Evolutionary conservation across 2,329 filamentous ascomycete genomes (phyloP).

Genomic region (Calycina herbarum): DNA sequence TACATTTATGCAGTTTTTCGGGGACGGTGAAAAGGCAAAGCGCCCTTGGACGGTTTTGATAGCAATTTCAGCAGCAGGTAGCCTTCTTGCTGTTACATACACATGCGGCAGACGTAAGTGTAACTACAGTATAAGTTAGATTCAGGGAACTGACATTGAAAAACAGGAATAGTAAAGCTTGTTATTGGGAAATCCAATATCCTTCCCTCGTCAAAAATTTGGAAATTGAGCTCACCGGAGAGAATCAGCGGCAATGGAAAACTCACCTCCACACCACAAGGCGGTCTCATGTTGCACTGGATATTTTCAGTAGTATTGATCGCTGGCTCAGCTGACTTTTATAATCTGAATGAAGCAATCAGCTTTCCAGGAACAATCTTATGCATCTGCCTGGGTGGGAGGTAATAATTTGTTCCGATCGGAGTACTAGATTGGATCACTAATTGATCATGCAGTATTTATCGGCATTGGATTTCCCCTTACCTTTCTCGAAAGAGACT

Average conservation of each 20-base stretch:
- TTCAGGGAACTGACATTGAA: not conserved
- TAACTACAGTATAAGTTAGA: not conserved
- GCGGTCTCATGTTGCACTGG: conserved; percentile 3
- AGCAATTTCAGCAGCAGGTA: conserved; percentile 13
- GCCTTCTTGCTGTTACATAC: conserved; percentile 10
- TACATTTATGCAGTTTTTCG: not conserved
- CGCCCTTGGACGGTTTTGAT: conserved; percentile 11
- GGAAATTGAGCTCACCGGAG: not conserved
- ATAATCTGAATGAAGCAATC: not conserved
- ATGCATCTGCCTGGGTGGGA: not conserved
- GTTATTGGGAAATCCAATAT: not conserved
- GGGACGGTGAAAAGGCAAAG: not conserved
- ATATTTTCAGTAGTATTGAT: not conserved
- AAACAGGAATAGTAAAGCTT: conserved; percentile 6
- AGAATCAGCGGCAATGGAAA: not conserved
- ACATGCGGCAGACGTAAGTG: conserved; percentile 12
- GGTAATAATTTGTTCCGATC: not conserved
- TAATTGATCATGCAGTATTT: not conserved
- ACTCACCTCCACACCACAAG: not conserved
- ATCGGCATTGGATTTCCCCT: conserved; percentile 2
- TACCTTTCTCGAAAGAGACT: not conserved
- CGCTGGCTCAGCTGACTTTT: not conserved
- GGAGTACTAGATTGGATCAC: not conserved
- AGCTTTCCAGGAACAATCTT: not conserved
- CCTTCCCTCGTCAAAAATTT: conserved; percentile 3